phyloP scores from a whole-genome alignment of 495 filamentous ascomycete species.

The Neurospora africana region DNA sequence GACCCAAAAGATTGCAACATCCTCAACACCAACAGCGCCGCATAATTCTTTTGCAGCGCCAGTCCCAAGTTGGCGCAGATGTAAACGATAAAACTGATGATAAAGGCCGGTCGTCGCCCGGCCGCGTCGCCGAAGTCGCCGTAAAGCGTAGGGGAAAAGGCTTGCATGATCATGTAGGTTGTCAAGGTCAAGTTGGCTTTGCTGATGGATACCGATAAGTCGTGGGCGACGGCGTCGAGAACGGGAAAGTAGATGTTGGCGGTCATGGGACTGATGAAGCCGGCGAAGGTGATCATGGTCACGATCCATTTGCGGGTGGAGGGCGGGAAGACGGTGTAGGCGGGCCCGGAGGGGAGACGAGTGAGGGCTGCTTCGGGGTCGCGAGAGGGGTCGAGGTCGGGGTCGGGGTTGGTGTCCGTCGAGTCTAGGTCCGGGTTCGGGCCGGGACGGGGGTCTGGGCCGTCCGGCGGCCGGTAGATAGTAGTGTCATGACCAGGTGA shows the following conservation, averaged over 20 bases:
- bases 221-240: conserved; percentile 43
- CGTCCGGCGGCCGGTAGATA: background rate
- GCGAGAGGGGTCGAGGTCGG: conserved; percentile 3
- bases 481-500: background rate
- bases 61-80: conserved; percentile 53
- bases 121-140: conserved; percentile 50
- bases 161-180: conserved; percentile 55
- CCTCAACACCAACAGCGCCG: conserved; percentile 49
- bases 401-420: background rate
- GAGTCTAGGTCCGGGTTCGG: background rate
- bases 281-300: conserved; percentile 52
- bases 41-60: conserved; percentile 49
- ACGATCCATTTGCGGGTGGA: conserved; percentile 50
- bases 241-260: conserved; percentile 77
- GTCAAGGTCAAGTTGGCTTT: conserved; percentile 61
- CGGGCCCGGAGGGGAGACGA: conserved; percentile 28
- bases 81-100: conserved; percentile 49
- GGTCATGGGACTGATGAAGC: conserved; percentile 63
- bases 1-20: conserved; percentile 48
- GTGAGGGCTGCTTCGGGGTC: conserved; percentile 18
- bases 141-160: conserved; percentile 46
- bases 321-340: conserved; percentile 48
- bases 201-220: conserved; percentile 46
- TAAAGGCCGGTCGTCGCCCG: conserved; percentile 50
- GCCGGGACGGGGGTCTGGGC: background rate